Percentiles rank a stretch among this genome's conserved stretches.
Evolutionary conservation across 1,284 basidiomycete species (phyloP).

Genomic region (Xerocomus amazonicus): DNA sequence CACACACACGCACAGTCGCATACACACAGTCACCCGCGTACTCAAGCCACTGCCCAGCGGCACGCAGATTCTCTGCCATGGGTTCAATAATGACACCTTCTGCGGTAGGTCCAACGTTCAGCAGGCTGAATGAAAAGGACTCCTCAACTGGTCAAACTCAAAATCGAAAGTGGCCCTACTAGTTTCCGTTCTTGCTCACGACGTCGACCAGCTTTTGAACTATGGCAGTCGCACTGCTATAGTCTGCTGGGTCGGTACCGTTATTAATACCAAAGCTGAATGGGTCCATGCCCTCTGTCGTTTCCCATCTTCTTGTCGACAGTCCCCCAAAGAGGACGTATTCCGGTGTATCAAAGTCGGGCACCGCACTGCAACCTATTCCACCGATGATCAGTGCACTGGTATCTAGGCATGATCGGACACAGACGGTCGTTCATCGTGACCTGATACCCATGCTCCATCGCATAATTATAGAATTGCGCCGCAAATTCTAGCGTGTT

Average conservation of each 20-base stretch:
- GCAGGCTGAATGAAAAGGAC: conserved; percentile 33
- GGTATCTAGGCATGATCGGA: background rate
- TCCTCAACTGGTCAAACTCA: background rate
- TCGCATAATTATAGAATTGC: conserved; percentile 50
- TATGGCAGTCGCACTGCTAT: conserved; percentile 48
- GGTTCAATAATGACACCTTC: conserved; percentile 49
- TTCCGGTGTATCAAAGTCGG: conserved; percentile 59
- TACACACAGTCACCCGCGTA: conserved; percentile 51
- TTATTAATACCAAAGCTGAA: conserved; percentile 45
- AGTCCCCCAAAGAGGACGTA: conserved; percentile 49
- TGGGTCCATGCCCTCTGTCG: conserved; percentile 51
- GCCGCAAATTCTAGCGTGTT: conserved; percentile 45
- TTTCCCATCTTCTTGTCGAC: conserved; percentile 54
- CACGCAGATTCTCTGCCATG: conserved; percentile 45
- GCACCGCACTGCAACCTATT: conserved; percentile 41
- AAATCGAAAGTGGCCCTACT: conserved; percentile 28
- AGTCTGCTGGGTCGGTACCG: conserved; percentile 42
- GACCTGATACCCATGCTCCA: conserved; percentile 47
- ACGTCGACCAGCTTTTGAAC: conserved; percentile 53
- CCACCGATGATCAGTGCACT: background rate
- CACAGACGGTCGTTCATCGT: conserved; percentile 51
- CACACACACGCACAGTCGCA: conserved; percentile 40
- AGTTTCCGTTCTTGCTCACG: conserved; percentile 55
- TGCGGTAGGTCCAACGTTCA: conserved; percentile 53
- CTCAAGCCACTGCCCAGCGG: conserved; percentile 48